Conservation (phyloP, 768 basidiomycete species). For the Lactarius hatsudake region DNA sequence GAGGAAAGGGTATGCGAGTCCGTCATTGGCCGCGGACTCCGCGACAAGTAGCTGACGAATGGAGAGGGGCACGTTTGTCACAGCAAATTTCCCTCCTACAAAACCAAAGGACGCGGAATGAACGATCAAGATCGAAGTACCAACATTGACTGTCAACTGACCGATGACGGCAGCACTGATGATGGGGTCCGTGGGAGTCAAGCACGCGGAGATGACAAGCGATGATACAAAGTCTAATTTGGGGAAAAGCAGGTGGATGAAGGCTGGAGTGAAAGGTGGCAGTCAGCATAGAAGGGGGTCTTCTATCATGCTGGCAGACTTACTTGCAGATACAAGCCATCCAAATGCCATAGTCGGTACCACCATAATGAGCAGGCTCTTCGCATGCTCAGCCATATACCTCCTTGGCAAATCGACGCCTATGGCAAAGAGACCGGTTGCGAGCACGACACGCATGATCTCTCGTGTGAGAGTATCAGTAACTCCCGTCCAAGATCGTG, state of each 20-base stretch:
- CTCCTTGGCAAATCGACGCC: conserved; percentile 88
- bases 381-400: conserved; percentile 80
- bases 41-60: conserved; percentile 80
- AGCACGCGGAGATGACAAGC: conserved; percentile 83
- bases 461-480: conserved; percentile 74
- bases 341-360: conserved; percentile 84
- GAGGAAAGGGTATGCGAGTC: conserved; percentile 91
- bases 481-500: conserved; percentile 62
- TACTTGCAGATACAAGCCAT: conserved; percentile 75
- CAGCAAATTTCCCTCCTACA: conserved; percentile 69
- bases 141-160: conserved; percentile 30
- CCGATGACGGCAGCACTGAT: conserved; percentile 82
- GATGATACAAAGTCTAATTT: conserved; percentile 67
- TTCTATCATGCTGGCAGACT: conserved; percentile 20
- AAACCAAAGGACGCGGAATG: not conserved
- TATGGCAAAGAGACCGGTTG: conserved; percentile 89
- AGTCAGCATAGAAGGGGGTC: not conserved
- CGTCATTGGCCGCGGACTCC: conserved; percentile 95
- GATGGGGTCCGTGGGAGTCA: conserved; percentile 94
- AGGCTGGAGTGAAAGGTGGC: conserved; percentile 36
- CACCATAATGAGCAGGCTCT: conserved; percentile 64
- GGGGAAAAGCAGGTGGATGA: conserved; percentile 74
- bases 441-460: conserved; percentile 84
- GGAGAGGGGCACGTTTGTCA: conserved; percentile 65
- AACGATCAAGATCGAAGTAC: not conserved